Evolutionary conservation across 2,329 filamentous ascomycete species (phyloP), one percentile per base, ranked within the genome.

Genomic region (Pezicula neosporulosa): DNA sequence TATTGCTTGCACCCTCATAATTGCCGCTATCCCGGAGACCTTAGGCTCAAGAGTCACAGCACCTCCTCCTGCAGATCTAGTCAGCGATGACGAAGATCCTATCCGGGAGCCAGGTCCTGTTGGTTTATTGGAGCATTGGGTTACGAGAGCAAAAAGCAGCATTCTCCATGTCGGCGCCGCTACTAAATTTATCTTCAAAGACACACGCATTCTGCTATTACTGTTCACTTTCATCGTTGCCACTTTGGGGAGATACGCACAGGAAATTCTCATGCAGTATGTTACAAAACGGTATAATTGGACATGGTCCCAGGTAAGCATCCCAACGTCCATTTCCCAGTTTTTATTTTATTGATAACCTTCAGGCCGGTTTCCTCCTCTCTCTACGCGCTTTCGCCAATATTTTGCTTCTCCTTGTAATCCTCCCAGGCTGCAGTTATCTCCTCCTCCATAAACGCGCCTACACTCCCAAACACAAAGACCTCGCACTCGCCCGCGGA

Each of bases 211-310:
- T 33, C 27, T 35, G 21, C n/a, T 41, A 8, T 41, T 35, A 2
- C n/a, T 59, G 6, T 39, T 39, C 15, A 49, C 52, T 2, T 27
- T 50, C 12, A 13, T 50, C 8, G 44, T 52, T 15, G 57, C 56
- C 4, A 42, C 53, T 36, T 33, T 46, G 9, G 47, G 60, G 7
- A 36, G 60, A 38, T 51, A 56, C 30, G 52, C 47, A 8, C 62
- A 66, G 45, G 67, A 70, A 4, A 53, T 77, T 19, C 52, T 80
- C 6, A 58, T 82, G 2, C 81, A 83, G 58, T 82, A 82, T 58
- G 69, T 77, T 49, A 76, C 74, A 1, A 76, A 73, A 44, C 70
- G 77, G 6, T 82, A 78, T 60, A 47, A 65, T 28, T 76, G 78
- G 70, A 71, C 70, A 7, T 77, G 75, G 73, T 71, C 69, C 38